Evolutionary conservation across 495 filamentous ascomycete species (phyloP), one percentile per base, ranked within the genome.

Genomic region (Talaromyces wortmannii): DNA sequence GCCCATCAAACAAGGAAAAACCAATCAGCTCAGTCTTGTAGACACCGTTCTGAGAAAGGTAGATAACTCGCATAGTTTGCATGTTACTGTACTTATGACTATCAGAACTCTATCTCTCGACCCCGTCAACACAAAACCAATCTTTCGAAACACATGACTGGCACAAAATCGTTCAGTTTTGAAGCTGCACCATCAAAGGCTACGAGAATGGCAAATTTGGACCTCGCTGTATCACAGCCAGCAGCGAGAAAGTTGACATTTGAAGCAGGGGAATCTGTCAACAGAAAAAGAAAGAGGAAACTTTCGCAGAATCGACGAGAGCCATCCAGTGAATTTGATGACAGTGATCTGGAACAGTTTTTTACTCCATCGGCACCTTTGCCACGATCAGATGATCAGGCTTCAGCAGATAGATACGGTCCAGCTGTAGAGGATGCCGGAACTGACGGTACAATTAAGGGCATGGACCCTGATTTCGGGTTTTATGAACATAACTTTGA

Each of bases 401-500:
- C 8, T 10, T 40, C 36, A 40, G 2, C 13, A 2, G 36, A 40
- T 2, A 40, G 36, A 8, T 40, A 40, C 13, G 36, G 5, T 50
- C 17, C 31, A n/a, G 18, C 15, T 50, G 13, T 23, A n/a, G 13
- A 23, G 3, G 48, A 30, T 50, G n/a, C 48, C 13, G 48, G 5
- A 5, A 8, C 3, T 7, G 50, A 52, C 8, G 32, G 31, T 8
- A 40, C 59, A 10, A 50, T 47, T 11, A 65, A 59, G 23, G 23
- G 23, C 23, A 4, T 23, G 1, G 23, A 23, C 2, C 1, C 23
- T 4, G 23, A 23, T 23, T 23, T 23, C 23, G 23, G 23, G 23
- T 4, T 23, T 23, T 4, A 1, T 23, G 23, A 23, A 23, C 48
- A 68, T 65, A 63, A 40, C 2, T 40, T 40, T 23, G 13, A 5